Evolutionary conservation across 164 flowering plant species (phyloP).

Genomic region (Vitis riparia): DNA sequence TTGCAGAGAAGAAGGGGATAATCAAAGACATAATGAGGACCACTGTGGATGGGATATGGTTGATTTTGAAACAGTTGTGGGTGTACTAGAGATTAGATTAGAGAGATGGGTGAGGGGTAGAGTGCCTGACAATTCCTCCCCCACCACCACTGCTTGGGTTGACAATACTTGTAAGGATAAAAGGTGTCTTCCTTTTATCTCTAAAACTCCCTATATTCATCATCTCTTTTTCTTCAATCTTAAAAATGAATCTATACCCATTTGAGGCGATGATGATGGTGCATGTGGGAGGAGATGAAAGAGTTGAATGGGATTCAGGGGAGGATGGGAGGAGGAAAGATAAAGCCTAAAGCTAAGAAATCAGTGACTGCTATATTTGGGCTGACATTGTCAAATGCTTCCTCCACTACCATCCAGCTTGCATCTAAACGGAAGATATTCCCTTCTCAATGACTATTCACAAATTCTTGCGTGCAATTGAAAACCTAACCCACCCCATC

Average conservation of each 20-base stretch:
- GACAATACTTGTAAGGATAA: slow-evolving; percentile 14
- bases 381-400: slow-evolving; percentile 37
- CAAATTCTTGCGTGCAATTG: slow-evolving; percentile 17
- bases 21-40: slow-evolving; percentile 5
- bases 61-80: slow-evolving; percentile 6
- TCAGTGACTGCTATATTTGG: slow-evolving; percentile 23
- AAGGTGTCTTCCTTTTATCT: slow-evolving; percentile 1
- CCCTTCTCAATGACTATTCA: slow-evolving; percentile 6
- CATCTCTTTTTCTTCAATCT: background rate
- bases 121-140: slow-evolving; percentile 8
- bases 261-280: background rate
- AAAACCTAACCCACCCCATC: slow-evolving; percentile 9
- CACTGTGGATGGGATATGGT: background rate
- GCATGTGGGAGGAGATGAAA: background rate
- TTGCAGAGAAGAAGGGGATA: background rate
- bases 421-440: slow-evolving; percentile 28
- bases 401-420: slow-evolving; percentile 27
- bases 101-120: background rate
- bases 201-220: background rate
- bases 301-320: too few species aligned
- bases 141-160: slow-evolving; percentile 24
- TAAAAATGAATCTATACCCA: background rate
- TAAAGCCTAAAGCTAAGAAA: slow-evolving; percentile 8
- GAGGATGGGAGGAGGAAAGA: too few species aligned
- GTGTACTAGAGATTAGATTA: background rate